Percentiles rank a stretch among this genome's conserved stretches.
phyloP scores from a whole-genome alignment of 805 yeast species.

The Candida qinlingensis region DNA sequence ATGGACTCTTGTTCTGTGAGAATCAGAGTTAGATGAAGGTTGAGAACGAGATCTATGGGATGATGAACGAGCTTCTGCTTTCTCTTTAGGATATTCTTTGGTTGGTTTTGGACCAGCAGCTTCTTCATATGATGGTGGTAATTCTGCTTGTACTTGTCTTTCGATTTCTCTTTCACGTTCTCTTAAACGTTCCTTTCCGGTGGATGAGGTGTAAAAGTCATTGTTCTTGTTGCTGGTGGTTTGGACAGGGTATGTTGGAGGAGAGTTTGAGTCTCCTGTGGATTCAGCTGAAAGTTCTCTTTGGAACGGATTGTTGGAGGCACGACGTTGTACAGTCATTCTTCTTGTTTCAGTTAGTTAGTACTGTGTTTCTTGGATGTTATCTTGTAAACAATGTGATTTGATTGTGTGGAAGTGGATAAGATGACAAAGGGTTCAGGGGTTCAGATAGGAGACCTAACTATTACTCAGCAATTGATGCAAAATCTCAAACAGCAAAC shows the following conservation, averaged over 20 bases:
- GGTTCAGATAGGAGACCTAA: too few species aligned
- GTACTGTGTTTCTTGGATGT: not conserved
- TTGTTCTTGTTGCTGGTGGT: constrained; percentile 20
- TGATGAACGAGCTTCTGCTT: constrained; percentile 23
- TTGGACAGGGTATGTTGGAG: constrained; percentile 29
- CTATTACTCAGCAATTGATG: too few species aligned
- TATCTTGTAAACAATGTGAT: too few species aligned
- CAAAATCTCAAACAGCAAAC: too few species aligned
- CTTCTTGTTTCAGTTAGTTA: constrained; percentile 11
- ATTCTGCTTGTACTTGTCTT: constrained; percentile 20
- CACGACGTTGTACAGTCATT: constrained; percentile 20
- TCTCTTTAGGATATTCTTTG: constrained; percentile 50
- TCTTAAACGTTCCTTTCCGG: constrained; percentile 14
- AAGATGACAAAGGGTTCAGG: too few species aligned
- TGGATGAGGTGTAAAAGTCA: constrained; percentile 27
- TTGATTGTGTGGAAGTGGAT: too few species aligned
- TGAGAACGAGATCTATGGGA: constrained; percentile 24
- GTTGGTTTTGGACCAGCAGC: constrained; percentile 47
- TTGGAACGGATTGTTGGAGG: constrained; percentile 49
- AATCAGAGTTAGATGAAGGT: not conserved
- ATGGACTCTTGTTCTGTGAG: constrained; percentile 1
- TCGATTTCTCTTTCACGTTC: constrained; percentile 16
- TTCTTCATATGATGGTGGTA: constrained; percentile 70
- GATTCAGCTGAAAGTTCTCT: constrained; percentile 39
- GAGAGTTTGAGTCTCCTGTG: constrained; percentile 26